Evolutionary conservation across 371 early-diverging fungal species (phyloP).

Genomic region (Mucor mucedo): DNA sequence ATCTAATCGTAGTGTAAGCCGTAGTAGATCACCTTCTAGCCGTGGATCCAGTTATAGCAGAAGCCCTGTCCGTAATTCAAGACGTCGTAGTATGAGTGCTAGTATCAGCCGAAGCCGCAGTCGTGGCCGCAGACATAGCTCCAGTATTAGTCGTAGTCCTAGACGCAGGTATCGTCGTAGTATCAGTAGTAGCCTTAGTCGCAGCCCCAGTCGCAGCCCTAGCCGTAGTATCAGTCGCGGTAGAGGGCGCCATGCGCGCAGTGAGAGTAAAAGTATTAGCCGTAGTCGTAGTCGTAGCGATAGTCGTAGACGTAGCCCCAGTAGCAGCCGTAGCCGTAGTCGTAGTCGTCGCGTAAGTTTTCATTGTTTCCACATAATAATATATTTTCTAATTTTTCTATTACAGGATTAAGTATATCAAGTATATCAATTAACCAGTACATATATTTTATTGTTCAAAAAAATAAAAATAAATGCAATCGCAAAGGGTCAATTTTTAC

Average conservation of each 20-base stretch:
- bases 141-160: constrained; percentile 13
- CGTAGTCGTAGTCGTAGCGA: neutral
- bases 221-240: neutral
- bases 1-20: constrained; percentile 17
- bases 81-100: constrained; percentile 11
- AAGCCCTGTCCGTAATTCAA: constrained; percentile 8
- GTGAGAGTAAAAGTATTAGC: neutral
- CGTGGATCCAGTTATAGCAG: constrained; percentile 14
- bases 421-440: neutral
- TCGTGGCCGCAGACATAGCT: constrained; percentile 10
- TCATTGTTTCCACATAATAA: neutral
- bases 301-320: neutral
- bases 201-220: neutral
- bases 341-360: neutral
- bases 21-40: constrained; percentile 11
- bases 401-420: neutral
- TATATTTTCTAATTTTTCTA: neutral
- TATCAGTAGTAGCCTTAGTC: constrained; percentile 9
- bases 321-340: constrained; percentile 17
- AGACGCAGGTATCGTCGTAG: constrained; percentile 23
- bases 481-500: neutral
- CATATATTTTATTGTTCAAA: neutral
- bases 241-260: neutral
- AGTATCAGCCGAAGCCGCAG: constrained; percentile 6
- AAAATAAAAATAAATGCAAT: neutral